Percentiles rank a stretch among this genome's conserved stretches.
Conservation (phyloP, 2,329 filamentous ascomycete species). For the Metarhizium album region DNA sequence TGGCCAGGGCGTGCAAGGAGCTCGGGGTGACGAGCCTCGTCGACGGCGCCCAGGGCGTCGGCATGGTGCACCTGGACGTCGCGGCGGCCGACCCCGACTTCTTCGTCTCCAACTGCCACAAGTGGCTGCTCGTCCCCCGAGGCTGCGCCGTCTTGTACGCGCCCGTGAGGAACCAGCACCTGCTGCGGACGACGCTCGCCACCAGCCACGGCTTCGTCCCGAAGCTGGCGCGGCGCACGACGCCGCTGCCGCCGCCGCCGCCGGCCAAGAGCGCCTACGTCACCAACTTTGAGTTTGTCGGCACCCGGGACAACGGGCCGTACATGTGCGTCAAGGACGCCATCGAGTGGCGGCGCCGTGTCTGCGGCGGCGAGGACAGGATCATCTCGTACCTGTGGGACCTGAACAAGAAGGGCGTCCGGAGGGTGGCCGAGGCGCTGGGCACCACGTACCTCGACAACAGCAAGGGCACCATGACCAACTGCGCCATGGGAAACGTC, state of each 20-base stretch:
- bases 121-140: constrained; percentile 78
- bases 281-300: constrained; percentile 63
- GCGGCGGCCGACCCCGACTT: constrained; percentile 64
- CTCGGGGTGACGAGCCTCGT: constrained; percentile 61
- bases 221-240: constrained; percentile 16
- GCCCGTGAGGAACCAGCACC: constrained; percentile 60
- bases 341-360: constrained; percentile 56
- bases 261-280: constrained; percentile 53
- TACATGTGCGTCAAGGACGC: constrained; percentile 64
- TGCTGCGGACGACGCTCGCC: constrained; percentile 65
- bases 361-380: constrained; percentile 62
- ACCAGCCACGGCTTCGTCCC: constrained; percentile 71
- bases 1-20: constrained; percentile 54
- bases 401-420: constrained; percentile 54
- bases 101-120: constrained; percentile 78
- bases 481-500: constrained; percentile 64
- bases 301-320: constrained; percentile 62
- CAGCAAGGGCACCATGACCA: constrained; percentile 44
- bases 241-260: constrained; percentile 32
- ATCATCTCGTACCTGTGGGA: constrained; percentile 53
- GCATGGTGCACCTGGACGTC: constrained; percentile 66
- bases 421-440: constrained; percentile 47
- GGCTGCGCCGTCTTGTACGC: constrained; percentile 76
- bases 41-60: constrained; percentile 78
- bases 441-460: constrained; percentile 67